Base-by-base conservation (phyloP, 352 stramenopile genomes). In the Phytophthora lateralis region DNA sequence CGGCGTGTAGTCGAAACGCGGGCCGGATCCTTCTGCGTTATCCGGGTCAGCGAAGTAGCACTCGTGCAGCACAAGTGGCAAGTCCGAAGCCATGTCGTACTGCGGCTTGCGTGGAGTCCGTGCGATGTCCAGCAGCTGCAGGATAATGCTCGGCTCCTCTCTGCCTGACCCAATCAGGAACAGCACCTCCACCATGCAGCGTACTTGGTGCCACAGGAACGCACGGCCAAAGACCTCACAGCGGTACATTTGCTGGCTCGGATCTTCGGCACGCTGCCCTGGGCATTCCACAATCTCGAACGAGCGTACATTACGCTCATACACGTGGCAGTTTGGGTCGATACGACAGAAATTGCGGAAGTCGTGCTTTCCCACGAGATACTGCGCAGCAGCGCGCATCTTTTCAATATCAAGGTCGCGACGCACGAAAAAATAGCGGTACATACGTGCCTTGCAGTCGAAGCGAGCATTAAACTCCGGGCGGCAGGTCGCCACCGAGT, bases 321-420 rank as follows among this genome's bases (percentile, higher is more conserved):
- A 99, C 64, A 98, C 98, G 46, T 95, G 95, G 24, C 98, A 97
- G 55, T 98, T 98, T 7, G 95, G 85, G 77, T 99, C 97, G 74
- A 99, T 99, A 66, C 99, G 99, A 69, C 97, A 99, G 59, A 99
- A 98, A 69, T 99, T 99, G 48, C 98, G 91, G 75, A 98, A 99
- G 76, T 99, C 98, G 71, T 99, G 96, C 46, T 90, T 81, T 9
- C 98, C 98, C 4, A 98, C 80, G 48, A 99, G 87, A 27, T 79
- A 69, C 21, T 86, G 46, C 4, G 97, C 86, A 4, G 88, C 97
- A 7, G 57, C n/a, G 4, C 78, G 73, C 94, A 99, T 99, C 5
- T 68, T 70, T 4, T 77, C 75, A 26, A 95, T 76, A 63, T 92
- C 76, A 46, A 92, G 57, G 29, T 88, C 63, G 17, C 85, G 83